These are phyloP conservation scores for Aspergillus unguis DNA, from an alignment of 2,329 filamentous ascomycete genomes.

Conservation along the genomic window DNA sequence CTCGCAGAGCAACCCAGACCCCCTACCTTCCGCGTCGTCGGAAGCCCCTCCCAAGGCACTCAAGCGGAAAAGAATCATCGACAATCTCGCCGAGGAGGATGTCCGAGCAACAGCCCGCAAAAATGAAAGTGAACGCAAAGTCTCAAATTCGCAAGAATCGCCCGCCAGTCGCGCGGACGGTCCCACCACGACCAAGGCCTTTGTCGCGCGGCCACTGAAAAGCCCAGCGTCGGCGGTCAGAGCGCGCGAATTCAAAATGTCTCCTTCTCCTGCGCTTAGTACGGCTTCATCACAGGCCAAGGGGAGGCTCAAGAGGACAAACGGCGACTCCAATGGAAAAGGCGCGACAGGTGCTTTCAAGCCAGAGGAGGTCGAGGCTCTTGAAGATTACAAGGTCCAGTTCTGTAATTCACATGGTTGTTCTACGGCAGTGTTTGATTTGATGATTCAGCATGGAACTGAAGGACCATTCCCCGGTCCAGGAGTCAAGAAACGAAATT, in stretches of 20 bases:
- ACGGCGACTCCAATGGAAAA: conserved; percentile 16
- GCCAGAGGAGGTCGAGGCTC: conserved; percentile 26
- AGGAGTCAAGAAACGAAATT: conserved; percentile 29
- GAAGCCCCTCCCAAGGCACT: background rate
- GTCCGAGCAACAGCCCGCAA: conserved; percentile 7
- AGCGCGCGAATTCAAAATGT: background rate
- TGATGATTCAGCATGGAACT: conserved; percentile 34
- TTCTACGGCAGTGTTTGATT: conserved; percentile 25
- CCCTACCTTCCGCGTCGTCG: background rate
- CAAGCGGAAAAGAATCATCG: conserved; percentile 29
- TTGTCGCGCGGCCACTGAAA: background rate
- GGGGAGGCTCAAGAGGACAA: conserved; percentile 7
- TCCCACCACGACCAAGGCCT: background rate
- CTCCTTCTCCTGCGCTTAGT: background rate
- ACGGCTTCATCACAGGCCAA: background rate
- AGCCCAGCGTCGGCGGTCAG: background rate
- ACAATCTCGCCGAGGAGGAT: conserved; percentile 15
- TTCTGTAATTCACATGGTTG: conserved; percentile 33
- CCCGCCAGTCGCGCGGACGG: background rate
- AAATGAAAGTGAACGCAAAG: background rate
- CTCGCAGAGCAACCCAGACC: background rate
- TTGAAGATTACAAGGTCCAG: conserved; percentile 33
- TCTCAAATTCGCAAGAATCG: background rate
- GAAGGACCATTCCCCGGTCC: conserved; percentile 23
- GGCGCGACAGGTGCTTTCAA: conserved; percentile 30